These are phyloP conservation scores for Trichosporon ovoides DNA, from an alignment of 1,284 basidiomycete species.

Conservation along the genomic window DNA sequence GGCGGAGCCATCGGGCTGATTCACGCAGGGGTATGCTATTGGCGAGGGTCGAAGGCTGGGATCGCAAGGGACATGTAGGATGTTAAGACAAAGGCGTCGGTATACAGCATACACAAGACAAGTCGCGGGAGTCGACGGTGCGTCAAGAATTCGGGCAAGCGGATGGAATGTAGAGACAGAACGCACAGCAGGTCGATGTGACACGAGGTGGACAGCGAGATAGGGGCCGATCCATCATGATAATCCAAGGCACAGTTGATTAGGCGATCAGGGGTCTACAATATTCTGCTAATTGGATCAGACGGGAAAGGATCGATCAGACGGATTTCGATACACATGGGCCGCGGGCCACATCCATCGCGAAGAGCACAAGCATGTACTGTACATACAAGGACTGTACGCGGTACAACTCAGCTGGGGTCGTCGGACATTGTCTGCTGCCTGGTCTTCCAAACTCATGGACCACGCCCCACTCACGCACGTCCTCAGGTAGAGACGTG, in stretches of 20 bases:
- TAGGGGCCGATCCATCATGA: neutral
- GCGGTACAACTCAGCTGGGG: too few relatives aligned
- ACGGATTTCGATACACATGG: too few relatives aligned
- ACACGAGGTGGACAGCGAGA: neutral
- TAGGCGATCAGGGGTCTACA: neutral
- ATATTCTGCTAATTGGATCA: neutral
- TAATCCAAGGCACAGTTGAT: neutral
- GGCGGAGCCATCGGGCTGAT: slow-evolving; percentile 42
- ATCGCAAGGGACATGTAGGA: neutral
- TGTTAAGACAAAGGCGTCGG: neutral
- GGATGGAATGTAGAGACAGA: neutral
- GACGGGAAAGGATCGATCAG: too few relatives aligned
- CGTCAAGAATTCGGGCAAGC: neutral
- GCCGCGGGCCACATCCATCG: too few relatives aligned
- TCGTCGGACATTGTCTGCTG: too few relatives aligned
- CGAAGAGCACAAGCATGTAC: too few relatives aligned
- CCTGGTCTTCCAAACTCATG: too few relatives aligned
- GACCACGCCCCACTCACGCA: too few relatives aligned
- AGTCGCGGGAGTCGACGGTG: neutral
- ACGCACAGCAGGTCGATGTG: neutral
- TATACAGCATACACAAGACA: slow-evolving; percentile 2
- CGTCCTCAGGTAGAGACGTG: too few relatives aligned
- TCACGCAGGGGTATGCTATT: neutral
- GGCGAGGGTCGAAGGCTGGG: neutral
- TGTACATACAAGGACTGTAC: too few relatives aligned